Evolutionary conservation across 345 rosid species (phyloP), one percentile per base, ranked within the genome.

Genomic region (Hibiscus tridactylites): DNA sequence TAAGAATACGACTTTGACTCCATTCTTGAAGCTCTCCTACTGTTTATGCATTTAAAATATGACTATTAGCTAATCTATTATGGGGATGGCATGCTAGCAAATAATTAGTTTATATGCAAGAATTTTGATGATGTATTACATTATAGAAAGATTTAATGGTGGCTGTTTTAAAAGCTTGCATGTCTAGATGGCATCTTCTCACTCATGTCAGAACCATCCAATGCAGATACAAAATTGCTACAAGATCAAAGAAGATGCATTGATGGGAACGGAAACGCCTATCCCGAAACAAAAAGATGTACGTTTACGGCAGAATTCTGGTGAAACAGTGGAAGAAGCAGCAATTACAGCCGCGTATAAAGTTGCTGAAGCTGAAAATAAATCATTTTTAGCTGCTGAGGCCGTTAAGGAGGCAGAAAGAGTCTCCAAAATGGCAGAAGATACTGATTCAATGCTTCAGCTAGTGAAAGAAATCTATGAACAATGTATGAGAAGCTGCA

Each of bases 291-390:
- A 76, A 65, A 88, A 86, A 65, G 85, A 78, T 28, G 49, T 33
- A 21, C 72, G 74, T 70, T 65, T 72, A 16, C 68, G 74, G 81
- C 80, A 71, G 73, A 84, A 62, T 74, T 73, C 82, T 33, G 62
- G 70, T 56, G 83, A 77, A 73, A 78, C 77, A 44, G 74, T 85
- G 71, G 74, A 63, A 68, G 86, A 88, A 52, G 87, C 85, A 29
- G 82, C 95, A 65, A 61, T 69, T 52, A 72, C 84, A 2, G 89
- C 94, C 21, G 91, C 97, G 54, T 84, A 77, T 74, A 84, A 80
- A 73, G 72, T 92, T n/a, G 87, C 84, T 44, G 97, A 92, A 71
- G 95, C 86, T 56, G 96, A 90, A 74, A 82, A 84, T 77, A 83
- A 76, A 72, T 69, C 81, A 3, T 88, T 76, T 79, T 59, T 78